phyloP scores from a whole-genome alignment of 2,329 filamentous ascomycete species.

The Diaporthe amygdali region DNA sequence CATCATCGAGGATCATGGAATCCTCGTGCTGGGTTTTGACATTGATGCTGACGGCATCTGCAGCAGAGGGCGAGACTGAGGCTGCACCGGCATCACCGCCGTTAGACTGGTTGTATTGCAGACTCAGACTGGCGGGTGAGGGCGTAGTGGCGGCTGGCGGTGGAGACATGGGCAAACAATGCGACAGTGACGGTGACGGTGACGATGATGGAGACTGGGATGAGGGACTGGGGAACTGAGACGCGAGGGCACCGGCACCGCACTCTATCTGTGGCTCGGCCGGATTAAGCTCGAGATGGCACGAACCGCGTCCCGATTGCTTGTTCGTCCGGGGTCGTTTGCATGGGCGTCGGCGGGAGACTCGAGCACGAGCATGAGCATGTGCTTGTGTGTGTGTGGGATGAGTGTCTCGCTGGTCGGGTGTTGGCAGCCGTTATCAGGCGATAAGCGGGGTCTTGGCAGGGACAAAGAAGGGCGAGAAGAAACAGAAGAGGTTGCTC shows the following conservation, averaged over 20 bases:
- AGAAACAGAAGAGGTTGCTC: conserved; percentile 33
- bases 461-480: conserved; percentile 1
- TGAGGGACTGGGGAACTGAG: background rate
- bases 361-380: background rate
- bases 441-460: conserved; percentile 8
- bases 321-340: background rate
- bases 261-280: background rate
- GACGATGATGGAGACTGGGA: background rate
- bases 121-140: conserved; percentile 10
- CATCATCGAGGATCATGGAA: conserved; percentile 15
- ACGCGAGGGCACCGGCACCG: background rate
- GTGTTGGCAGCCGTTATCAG: conserved; percentile 8
- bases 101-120: background rate
- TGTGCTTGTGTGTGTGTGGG: background rate
- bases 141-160: background rate
- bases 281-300: conserved; percentile 12
- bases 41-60: conserved; percentile 17
- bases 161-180: conserved; percentile 9
- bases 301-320: conserved; percentile 16
- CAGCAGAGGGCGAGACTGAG: conserved; percentile 21
- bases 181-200: conserved; percentile 2
- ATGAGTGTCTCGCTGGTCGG: conserved; percentile 10
- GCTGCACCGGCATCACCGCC: background rate
- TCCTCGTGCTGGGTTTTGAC: conserved; percentile 21
- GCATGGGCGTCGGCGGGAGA: background rate